A percentile compares a stretch with the other conserved stretches of the same genome.
phyloP scores from a whole-genome alignment of 2,329 filamentous ascomycete species.

The Ceratocystis diversiconidia region DNA sequence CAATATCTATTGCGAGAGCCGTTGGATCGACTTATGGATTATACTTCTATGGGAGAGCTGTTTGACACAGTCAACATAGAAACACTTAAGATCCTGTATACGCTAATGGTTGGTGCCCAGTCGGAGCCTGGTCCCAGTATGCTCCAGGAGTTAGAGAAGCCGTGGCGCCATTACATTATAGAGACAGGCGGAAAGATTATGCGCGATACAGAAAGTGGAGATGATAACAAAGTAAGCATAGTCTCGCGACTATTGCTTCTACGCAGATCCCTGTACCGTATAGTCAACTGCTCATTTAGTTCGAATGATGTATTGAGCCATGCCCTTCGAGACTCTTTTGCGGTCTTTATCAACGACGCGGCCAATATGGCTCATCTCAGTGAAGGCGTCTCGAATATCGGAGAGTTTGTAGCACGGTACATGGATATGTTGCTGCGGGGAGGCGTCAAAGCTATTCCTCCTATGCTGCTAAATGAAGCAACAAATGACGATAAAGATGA shows the following conservation, averaged over 20 bases:
- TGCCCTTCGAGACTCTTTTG: slow-evolving; percentile 71
- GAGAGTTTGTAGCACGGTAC: slow-evolving; percentile 97
- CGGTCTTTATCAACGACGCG: slow-evolving; percentile 83
- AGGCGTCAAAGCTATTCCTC: slow-evolving; percentile 69
- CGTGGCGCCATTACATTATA: slow-evolving; percentile 70
- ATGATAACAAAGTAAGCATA: slow-evolving; percentile 77
- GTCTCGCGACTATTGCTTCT: slow-evolving; percentile 67
- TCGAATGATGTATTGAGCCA: slow-evolving; percentile 65
- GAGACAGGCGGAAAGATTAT: slow-evolving; percentile 63
- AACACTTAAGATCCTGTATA: slow-evolving; percentile 63
- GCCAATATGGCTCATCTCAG: slow-evolving; percentile 57
- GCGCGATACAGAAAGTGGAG: slow-evolving; percentile 59
- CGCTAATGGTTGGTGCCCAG: slow-evolving; percentile 43
- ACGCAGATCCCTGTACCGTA: slow-evolving; percentile 62
- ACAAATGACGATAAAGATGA: slow-evolving; percentile 27
- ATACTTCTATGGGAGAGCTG: slow-evolving; percentile 55
- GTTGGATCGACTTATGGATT: slow-evolving; percentile 49
- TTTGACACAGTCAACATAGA: slow-evolving; percentile 54
- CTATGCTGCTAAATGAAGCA: slow-evolving; percentile 47
- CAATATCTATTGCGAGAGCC: slow-evolving; percentile 55
- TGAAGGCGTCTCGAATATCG: slow-evolving; percentile 81
- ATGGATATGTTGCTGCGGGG: slow-evolving; percentile 79
- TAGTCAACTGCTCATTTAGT: slow-evolving; percentile 63
- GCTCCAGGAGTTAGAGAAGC: slow-evolving; percentile 51
- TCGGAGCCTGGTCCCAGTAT: slow-evolving; percentile 42